A percentile compares a stretch with the other conserved stretches of the same genome.
Conservation (phyloP, 305 asterid species). For the Coffea humblotiana region DNA sequence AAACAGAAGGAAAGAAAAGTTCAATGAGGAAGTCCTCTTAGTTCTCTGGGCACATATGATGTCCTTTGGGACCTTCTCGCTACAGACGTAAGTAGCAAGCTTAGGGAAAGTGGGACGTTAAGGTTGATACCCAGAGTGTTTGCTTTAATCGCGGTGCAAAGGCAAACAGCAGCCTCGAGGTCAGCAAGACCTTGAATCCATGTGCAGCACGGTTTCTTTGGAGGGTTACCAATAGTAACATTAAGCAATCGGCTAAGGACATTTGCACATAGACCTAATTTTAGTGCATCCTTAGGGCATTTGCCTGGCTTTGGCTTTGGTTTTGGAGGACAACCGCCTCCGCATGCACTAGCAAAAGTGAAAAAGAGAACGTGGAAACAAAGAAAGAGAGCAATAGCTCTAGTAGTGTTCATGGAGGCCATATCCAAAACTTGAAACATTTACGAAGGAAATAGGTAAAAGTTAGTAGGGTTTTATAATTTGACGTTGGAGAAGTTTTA, state of each 20-base stretch:
- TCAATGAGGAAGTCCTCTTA: background rate
- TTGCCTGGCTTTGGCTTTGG: constrained; percentile 23
- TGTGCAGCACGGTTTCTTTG: constrained; percentile 25
- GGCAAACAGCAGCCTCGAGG: constrained; percentile 35
- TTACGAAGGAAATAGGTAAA: background rate
- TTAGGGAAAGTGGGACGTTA: constrained; percentile 22
- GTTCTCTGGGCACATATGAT: constrained; percentile 12
- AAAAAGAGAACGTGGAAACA: constrained; percentile 20
- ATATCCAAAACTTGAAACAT: constrained; percentile 1
- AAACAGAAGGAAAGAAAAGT: background rate
- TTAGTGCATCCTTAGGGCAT: constrained; percentile 33
- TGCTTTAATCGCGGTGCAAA: constrained; percentile 37
- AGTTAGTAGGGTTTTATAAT: background rate
- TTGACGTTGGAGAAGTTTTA: constrained; percentile 6
- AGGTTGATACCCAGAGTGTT: constrained; percentile 27
- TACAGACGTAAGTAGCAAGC: constrained; percentile 25
- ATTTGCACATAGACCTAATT: constrained; percentile 30
- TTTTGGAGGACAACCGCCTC: constrained; percentile 27
- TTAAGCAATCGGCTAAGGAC: constrained; percentile 25
- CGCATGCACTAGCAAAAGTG: constrained; percentile 25
- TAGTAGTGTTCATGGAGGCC: constrained; percentile 21
- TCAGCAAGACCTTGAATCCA: constrained; percentile 26
- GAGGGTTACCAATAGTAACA: constrained; percentile 28
- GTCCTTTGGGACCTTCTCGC: constrained; percentile 22
- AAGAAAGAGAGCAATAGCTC: constrained; percentile 23